Conservation (phyloP, 2,329 filamentous ascomycete genomes). For the Aspergillus sp. region DNA sequence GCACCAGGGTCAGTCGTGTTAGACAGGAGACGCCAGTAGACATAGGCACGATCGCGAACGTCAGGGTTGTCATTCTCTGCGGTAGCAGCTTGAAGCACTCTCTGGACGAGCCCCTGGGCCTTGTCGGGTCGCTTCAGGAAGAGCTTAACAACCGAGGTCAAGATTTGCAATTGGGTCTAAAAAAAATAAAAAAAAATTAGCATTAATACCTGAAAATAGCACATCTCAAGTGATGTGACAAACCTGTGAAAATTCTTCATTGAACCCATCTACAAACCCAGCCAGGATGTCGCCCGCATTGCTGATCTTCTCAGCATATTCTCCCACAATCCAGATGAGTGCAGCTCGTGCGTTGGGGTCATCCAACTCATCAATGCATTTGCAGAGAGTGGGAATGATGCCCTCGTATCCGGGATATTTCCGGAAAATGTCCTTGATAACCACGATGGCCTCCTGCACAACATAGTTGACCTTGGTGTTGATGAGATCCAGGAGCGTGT, state of each 20-base stretch:
- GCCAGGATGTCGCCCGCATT: constrained; percentile 93
- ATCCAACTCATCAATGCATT: constrained; percentile 94
- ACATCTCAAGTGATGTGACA: constrained; percentile 16
- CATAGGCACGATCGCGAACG: constrained; percentile 91
- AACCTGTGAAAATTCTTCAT: constrained; percentile 92
- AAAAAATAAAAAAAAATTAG: constrained; percentile 36
- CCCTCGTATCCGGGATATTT: constrained; percentile 98
- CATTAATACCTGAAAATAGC: background rate
- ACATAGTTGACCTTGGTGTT: constrained; percentile 98
- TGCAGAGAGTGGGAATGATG: constrained; percentile 90
- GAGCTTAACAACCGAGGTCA: constrained; percentile 93
- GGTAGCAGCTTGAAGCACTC: constrained; percentile 85
- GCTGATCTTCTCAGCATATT: constrained; percentile 98
- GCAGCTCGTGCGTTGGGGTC: constrained; percentile 85
- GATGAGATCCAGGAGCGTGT: constrained; percentile 85
- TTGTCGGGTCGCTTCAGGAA: constrained; percentile 95
- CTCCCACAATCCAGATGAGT: constrained; percentile 96
- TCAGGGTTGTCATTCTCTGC: constrained; percentile 96
- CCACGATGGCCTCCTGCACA: constrained; percentile 95
- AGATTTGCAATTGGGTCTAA: constrained; percentile 92
- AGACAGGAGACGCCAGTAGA: constrained; percentile 94
- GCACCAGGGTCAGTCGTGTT: constrained; percentile 70
- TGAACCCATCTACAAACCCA: constrained; percentile 87
- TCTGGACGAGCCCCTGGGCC: constrained; percentile 84
- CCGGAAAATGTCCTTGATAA: constrained; percentile 96